These are phyloP conservation scores for Phaeosphaeria sp. DNA, from an alignment of 2,329 filamentous ascomycete genomes.

Conservation along the genomic window DNA sequence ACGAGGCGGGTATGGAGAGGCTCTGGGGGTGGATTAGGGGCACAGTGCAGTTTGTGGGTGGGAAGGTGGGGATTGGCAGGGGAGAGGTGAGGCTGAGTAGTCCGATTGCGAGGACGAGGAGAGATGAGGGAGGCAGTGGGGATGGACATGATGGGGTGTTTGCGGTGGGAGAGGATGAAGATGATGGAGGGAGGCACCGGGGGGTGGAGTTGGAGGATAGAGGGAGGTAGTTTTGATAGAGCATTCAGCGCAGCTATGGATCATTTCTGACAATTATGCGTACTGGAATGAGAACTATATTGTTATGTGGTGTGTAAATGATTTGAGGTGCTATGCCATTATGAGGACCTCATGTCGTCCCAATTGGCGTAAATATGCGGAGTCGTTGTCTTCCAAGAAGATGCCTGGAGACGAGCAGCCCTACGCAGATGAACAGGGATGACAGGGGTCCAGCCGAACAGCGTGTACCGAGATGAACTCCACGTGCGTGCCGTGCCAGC, in stretches of 20 bases:
- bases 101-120: conserved; percentile 18
- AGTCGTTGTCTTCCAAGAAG: too few species aligned
- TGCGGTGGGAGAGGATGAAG: conserved; percentile 16
- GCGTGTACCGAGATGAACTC: conserved; percentile 3
- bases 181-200: conserved; percentile 6
- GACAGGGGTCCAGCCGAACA: conserved; percentile 6
- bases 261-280: too few species aligned
- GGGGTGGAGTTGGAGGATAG: conserved; percentile 34
- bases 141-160: conserved; percentile 15
- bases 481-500: conserved; percentile 9
- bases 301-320: too few species aligned
- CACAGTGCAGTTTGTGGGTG: conserved; percentile 28
- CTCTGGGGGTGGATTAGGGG: conserved; percentile 28
- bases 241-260: too few species aligned
- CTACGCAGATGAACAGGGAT: conserved; percentile 10
- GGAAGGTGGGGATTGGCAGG: conserved; percentile 20
- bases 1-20: conserved; percentile 40
- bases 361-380: too few species aligned
- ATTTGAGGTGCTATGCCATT: too few species aligned
- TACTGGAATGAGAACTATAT: too few species aligned
- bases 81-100: conserved; percentile 36
- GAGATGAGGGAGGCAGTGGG: conserved; percentile 3
- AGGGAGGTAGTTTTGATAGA: too few species aligned
- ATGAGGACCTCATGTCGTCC: too few species aligned
- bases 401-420: neutral